Conservation (phyloP, 306 rosid genomes). For the Quercus variabilis region DNA sequence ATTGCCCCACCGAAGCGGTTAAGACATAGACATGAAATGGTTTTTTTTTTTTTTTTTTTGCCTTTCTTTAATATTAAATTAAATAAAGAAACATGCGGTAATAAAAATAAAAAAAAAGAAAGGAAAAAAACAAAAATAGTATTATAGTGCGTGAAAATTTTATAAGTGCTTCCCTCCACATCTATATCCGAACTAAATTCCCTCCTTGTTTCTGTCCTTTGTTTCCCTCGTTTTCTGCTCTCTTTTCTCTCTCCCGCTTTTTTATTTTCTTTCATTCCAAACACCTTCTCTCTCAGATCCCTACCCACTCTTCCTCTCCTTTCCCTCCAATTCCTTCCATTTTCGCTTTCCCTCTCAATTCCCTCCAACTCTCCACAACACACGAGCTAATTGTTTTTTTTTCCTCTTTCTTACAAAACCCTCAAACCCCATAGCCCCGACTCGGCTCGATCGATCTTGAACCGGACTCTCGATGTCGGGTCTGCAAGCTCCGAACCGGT, state of each 20-base stretch:
- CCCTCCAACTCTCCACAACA: background rate
- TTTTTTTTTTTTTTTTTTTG: too few species aligned
- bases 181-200: constrained; percentile 91
- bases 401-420: constrained; percentile 21
- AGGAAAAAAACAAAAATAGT: background rate
- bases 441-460: constrained; percentile 28
- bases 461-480: constrained; percentile 56
- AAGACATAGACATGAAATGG: too few species aligned
- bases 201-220: constrained; percentile 47
- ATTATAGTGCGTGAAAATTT: constrained; percentile 11
- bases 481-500: constrained; percentile 40
- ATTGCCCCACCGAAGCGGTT: too few species aligned
- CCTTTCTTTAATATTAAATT: background rate
- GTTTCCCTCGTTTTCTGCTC: constrained; percentile 85
- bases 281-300: constrained; percentile 48
- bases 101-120: too few species aligned
- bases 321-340: constrained; percentile 9
- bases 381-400: background rate
- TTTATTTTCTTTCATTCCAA: constrained; percentile 48
- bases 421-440: constrained; percentile 14
- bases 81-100: too few species aligned
- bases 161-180: constrained; percentile 88
- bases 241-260: constrained; percentile 66
- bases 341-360: background rate
- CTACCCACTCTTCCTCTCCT: background rate